Evolutionary conservation across 2,329 filamentous ascomycete genomes (phyloP).

Genomic region (Calonectria pseudoturangicola): DNA sequence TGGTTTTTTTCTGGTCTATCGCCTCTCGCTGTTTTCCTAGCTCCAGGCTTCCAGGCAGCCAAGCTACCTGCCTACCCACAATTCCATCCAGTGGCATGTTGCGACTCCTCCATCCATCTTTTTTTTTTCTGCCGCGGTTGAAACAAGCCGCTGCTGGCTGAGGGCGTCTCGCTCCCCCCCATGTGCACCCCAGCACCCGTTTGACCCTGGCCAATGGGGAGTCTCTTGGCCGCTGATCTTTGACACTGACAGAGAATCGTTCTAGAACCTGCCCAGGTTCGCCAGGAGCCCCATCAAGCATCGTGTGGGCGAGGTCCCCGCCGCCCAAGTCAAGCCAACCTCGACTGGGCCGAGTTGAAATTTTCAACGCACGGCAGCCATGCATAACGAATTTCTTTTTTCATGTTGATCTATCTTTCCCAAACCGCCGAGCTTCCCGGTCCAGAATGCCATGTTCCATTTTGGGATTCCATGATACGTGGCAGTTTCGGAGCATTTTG

Average conservation of each 20-base stretch:
- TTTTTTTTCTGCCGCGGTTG: neutral
- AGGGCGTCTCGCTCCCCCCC: neutral
- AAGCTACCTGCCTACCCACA: neutral
- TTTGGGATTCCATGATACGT: constrained; percentile 10
- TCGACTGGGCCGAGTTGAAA: neutral
- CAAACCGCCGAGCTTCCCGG: constrained; percentile 2
- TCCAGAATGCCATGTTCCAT: constrained; percentile 18
- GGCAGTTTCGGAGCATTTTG: constrained; percentile 11
- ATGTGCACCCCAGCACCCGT: constrained; percentile 1
- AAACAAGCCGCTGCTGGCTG: neutral
- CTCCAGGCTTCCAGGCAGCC: no score
- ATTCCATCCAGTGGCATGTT: neutral
- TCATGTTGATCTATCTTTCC: constrained; percentile 13
- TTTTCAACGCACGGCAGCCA: constrained; percentile 11
- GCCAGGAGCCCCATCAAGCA: constrained; percentile 35
- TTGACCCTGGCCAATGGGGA: constrained; percentile 26
- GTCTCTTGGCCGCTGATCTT: constrained; percentile 14
- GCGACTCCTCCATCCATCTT: neutral
- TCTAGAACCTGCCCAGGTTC: constrained; percentile 46
- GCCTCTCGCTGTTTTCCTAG: constrained; percentile 12
- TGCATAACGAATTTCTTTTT: constrained; percentile 10
- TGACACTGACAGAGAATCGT: constrained; percentile 38
- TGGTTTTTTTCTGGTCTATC: neutral
- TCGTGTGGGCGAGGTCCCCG: constrained; percentile 43
- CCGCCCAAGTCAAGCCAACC: neutral